Evolutionary conservation across 2,329 filamentous ascomycete genomes (phyloP), one percentile per base, ranked within the genome.

Genomic region (Clarireedia paspali): DNA sequence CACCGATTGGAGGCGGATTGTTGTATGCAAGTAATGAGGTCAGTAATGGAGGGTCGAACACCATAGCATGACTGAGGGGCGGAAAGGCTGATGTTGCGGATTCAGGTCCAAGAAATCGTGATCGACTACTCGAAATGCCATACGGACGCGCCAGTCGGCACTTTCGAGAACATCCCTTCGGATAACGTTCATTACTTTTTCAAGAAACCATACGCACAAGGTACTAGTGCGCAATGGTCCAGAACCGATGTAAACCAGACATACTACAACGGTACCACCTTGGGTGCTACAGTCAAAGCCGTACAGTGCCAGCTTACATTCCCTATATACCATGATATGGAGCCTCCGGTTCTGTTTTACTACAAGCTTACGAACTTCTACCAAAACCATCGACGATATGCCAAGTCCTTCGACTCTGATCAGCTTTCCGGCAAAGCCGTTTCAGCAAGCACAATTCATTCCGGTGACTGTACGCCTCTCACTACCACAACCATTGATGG

Each of bases 351-450:
- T 10, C 81, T 92, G 59, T 84, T 97, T 72, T 99, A 96, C 76
- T 99, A 99, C 73, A 87, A 88, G 64, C 84, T 99, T 60, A 92
- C 90, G 57, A 96, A 97, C 74, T 99, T 99, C 75, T 97, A 97
- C 76, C 94, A 99, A 73, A 99, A 99, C 70, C 94, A 99, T 70
- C 87, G 94, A 62, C 86, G 92, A 71, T 99, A 99, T 65, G 94
- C 96, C 59, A 88, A 90, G 68, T 95, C 89, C 1, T 87, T 95
- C 66, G 87, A 91, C 67, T 80, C 85, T 56, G 78, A 88, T 52
- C 94, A 99, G 72, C 77, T 99, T 53, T 88, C 86, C 62, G 94
- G 91, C 47, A 76, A 83, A 5, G 78, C 77, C 10, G 79, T 88
- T 17, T 75, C 76, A 34, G 80, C 78, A 56, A 64, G 63, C 38